Conservation (phyloP, 2,329 filamentous ascomycete genomes). For the Cytospora leucostoma region DNA sequence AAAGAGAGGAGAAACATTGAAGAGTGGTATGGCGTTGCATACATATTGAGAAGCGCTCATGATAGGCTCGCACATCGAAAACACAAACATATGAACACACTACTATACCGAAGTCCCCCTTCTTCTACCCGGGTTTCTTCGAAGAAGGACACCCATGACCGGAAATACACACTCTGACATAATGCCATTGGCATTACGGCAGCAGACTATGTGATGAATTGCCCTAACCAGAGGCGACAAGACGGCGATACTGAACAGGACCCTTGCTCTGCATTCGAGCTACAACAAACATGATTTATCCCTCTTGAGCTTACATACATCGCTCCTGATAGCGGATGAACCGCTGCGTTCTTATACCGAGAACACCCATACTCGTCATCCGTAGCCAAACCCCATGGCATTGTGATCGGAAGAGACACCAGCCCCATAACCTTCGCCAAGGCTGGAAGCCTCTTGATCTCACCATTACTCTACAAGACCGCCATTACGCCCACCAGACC, state of each 20-base stretch:
- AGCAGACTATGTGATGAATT: too few relatives aligned
- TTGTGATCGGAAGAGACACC: background rate
- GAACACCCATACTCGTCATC: background rate
- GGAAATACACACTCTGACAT: background rate
- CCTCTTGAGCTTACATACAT: background rate
- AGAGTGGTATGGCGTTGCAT: slow-evolving; percentile 10
- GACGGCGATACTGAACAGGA: background rate
- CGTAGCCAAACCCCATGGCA: background rate
- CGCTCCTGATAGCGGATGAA: background rate
- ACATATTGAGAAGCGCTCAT: slow-evolving; percentile 6
- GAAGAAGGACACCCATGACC: background rate
- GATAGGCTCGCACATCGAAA: background rate
- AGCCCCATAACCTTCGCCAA: too few relatives aligned
- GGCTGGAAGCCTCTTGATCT: background rate
- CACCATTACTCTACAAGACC: slow-evolving; percentile 30
- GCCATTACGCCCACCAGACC: slow-evolving; percentile 35
- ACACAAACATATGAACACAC: background rate
- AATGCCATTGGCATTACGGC: too few relatives aligned
- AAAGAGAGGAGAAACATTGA: background rate
- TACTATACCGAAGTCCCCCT: background rate
- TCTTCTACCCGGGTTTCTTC: background rate
- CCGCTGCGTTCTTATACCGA: background rate
- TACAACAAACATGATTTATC: background rate
- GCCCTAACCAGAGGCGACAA: too few relatives aligned
- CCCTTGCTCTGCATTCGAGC: background rate